Evolutionary conservation across 2,329 filamentous ascomycete genomes (phyloP), one percentile per base, ranked within the genome.

Genomic region (Cryphonectria parasitica): DNA sequence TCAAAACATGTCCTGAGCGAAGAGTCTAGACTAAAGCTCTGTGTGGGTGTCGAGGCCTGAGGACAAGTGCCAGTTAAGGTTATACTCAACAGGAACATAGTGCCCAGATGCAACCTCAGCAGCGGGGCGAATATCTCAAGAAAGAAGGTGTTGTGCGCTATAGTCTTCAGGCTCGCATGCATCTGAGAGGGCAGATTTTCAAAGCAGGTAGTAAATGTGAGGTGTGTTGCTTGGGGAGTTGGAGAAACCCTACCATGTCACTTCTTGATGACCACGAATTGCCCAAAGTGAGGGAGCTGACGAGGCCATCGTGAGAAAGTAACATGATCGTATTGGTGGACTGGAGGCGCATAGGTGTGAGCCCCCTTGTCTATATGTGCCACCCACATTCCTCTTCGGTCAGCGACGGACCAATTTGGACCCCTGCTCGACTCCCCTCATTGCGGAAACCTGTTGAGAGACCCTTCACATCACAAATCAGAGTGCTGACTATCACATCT

Each of bases 401-500:
- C 64, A 66, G 64, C 64, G 64, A 66, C 49, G 64, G 34, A 45
- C 36, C 64, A 58, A 43, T 41, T 66, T 66, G n/a, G 31, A n/a
- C 61, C 39, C 36, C 61, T 52, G 45, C 10, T 31, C 19, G 64
- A 65, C 15, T 65, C 43, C 64, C 64, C 28, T 65, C 64, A 36
- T 39, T 10, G 17, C 10, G 28, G 34, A 34, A 39, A n/a, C 3
- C 25, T 10, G 4, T 19, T 3, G 10, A 11, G 54, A 22, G 19
- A 10, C 8, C 7, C 17, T 49, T n/a, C 22, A n/a, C 43, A 22
- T 45, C 43, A 45, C 45, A n/a, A 19, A n/a, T 31, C 31, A 13
- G 3, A 13, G 8, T 28, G n/a, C 54, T 58, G 25, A 34, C 28
- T 25, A 28, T 31, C 54, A 31, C 22, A 49, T 49, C 19, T 49